These are phyloP conservation scores for Eutypella sp. DNA, from an alignment of 2,329 filamentous ascomycete species.

Conservation along the genomic window DNA sequence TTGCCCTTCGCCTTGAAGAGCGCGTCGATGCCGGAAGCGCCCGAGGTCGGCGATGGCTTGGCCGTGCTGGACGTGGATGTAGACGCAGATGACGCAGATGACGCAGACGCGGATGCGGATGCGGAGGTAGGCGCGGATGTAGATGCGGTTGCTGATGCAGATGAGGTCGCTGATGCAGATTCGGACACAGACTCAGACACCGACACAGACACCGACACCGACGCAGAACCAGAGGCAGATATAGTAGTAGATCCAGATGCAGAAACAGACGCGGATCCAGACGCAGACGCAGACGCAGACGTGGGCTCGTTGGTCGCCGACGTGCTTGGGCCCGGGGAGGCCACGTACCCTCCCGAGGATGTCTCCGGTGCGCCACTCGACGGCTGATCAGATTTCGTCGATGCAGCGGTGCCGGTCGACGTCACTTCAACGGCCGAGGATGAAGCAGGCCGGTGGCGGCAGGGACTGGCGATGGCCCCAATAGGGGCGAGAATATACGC, in stretches of 20 bases:
- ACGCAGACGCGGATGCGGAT: constrained; percentile 2
- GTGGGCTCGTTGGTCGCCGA: too few species aligned
- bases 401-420: background rate
- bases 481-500: constrained; percentile 13
- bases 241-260: too few species aligned
- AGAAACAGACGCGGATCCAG: too few species aligned
- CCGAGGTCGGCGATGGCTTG: background rate
- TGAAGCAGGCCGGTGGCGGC: constrained; percentile 6
- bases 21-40: constrained; percentile 8
- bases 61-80: background rate
- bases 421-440: constrained; percentile 1
- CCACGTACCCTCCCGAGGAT: too few species aligned
- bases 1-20: constrained; percentile 19
- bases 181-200: constrained; percentile 3
- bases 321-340: too few species aligned
- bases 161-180: constrained; percentile 1
- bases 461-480: constrained; percentile 13
- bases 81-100: constrained; percentile 5
- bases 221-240: too few species aligned
- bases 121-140: background rate
- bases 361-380: too few species aligned
- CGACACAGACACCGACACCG: too few species aligned
- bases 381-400: background rate
- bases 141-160: background rate
- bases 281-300: too few species aligned